Conservation (phyloP, 2,329 filamentous ascomycete genomes). For the Alternaria dauci region DNA sequence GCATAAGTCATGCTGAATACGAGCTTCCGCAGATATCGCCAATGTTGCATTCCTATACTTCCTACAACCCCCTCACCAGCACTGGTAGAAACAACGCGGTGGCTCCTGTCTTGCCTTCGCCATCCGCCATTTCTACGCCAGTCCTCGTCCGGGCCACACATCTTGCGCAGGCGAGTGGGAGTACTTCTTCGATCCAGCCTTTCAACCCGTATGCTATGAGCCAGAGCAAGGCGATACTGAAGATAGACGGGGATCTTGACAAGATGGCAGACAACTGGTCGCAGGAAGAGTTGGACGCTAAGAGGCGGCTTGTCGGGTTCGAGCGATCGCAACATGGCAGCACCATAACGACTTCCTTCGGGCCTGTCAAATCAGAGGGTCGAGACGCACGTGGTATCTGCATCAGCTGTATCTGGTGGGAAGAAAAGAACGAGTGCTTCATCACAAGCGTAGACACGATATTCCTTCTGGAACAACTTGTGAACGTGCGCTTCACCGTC, state of each 20-base stretch:
- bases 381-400: slow-evolving; percentile 85
- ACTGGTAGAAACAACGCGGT: slow-evolving; percentile 53
- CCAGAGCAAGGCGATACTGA: slow-evolving; percentile 79
- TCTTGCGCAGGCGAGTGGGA: slow-evolving; percentile 61
- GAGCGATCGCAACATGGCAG: slow-evolving; percentile 81
- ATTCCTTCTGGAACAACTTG: slow-evolving; percentile 88
- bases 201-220: slow-evolving; percentile 83
- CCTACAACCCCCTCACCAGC: slow-evolving; percentile 57
- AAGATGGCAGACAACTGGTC: slow-evolving; percentile 86
- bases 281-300: slow-evolving; percentile 78
- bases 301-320: slow-evolving; percentile 88
- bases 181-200: slow-evolving; percentile 55
- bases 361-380: slow-evolving; percentile 79
- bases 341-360: slow-evolving; percentile 82
- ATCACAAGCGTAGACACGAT: slow-evolving; percentile 98
- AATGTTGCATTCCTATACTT: slow-evolving; percentile 46
- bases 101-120: slow-evolving; percentile 55
- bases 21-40: slow-evolving; percentile 49
- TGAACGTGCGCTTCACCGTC: slow-evolving; percentile 86
- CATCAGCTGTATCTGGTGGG: slow-evolving; percentile 98
- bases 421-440: slow-evolving; percentile 87
- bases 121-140: slow-evolving; percentile 60
- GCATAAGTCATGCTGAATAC: slow-evolving; percentile 38
- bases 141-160: slow-evolving; percentile 73
- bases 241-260: slow-evolving; percentile 85